These are phyloP conservation scores for Medicago arabica DNA, from an alignment of 306 rosid species.

Conservation along the genomic window DNA sequence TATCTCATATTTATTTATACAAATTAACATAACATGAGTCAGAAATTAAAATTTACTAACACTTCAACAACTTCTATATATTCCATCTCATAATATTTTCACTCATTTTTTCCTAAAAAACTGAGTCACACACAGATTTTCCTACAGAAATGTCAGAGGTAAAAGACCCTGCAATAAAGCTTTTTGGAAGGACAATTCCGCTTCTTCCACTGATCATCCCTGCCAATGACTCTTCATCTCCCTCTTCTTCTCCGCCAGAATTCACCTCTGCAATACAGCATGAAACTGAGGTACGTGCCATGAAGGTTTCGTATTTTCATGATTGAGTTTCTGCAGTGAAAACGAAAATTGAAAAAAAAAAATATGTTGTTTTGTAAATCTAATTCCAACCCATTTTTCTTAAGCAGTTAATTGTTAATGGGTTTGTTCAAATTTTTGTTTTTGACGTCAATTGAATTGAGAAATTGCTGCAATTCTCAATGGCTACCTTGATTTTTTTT, in stretches of 20 bases:
- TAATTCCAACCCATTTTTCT: slow-evolving; percentile 49
- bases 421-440: slow-evolving; percentile 36
- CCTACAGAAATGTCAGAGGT: slow-evolving; percentile 63
- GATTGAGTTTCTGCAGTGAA: background rate
- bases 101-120: slow-evolving; percentile 12
- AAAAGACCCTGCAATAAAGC: slow-evolving; percentile 68
- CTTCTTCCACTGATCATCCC: slow-evolving; percentile 51
- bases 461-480: slow-evolving; percentile 13
- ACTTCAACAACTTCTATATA: slow-evolving; percentile 29
- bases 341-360: background rate
- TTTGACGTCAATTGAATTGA: slow-evolving; percentile 6
- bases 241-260: slow-evolving; percentile 42
- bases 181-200: slow-evolving; percentile 80
- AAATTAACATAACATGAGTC: background rate
- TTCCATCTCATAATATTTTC: background rate
- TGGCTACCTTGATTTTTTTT: background rate
- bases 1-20: slow-evolving; percentile 28
- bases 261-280: slow-evolving; percentile 30
- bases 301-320: background rate
- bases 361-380: slow-evolving; percentile 31
- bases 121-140: background rate
- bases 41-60: slow-evolving; percentile 20
- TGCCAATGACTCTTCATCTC: slow-evolving; percentile 6
- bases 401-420: slow-evolving; percentile 33
- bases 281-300: slow-evolving; percentile 52